Evolutionary conservation across 441 rosid species (phyloP).

Genomic region (Metrosideros polymorpha): DNA sequence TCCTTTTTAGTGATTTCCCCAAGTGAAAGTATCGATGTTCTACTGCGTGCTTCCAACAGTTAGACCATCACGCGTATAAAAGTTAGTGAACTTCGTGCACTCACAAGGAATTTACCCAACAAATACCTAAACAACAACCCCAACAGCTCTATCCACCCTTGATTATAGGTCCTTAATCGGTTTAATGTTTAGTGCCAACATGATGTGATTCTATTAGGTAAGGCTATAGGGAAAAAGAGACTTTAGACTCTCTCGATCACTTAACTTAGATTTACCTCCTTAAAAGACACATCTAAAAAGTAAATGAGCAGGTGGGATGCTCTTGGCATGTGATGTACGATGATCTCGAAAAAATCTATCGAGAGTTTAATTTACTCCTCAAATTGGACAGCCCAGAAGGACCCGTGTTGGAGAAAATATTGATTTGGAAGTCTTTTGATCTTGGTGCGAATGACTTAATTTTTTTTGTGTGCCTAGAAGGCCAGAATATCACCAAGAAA

Average conservation of each 20-base stretch:
- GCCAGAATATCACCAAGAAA: neutral
- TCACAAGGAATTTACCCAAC: neutral
- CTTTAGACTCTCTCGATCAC: neutral
- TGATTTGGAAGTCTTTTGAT: neutral
- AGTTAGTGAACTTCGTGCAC: neutral
- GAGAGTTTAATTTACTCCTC: neutral
- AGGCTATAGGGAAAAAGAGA: neutral
- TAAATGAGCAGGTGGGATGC: neutral
- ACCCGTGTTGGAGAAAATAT: neutral
- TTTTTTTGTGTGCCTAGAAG: neutral
- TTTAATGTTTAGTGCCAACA: accelerated
- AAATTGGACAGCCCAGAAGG: neutral
- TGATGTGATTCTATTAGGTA: neutral
- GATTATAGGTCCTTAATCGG: neutral
- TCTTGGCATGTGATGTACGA: neutral
- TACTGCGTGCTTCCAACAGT: too few species aligned
- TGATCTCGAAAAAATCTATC: neutral
- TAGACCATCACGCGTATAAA: too few species aligned
- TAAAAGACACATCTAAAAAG: neutral
- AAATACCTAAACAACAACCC: neutral
- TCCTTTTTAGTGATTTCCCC: too few species aligned
- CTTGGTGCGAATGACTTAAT: neutral
- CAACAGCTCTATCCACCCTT: neutral
- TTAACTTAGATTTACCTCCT: neutral
- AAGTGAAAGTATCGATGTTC: too few species aligned